Conservation (phyloP, 768 basidiomycete genomes). For the Strobilomyces echinocephalus region DNA sequence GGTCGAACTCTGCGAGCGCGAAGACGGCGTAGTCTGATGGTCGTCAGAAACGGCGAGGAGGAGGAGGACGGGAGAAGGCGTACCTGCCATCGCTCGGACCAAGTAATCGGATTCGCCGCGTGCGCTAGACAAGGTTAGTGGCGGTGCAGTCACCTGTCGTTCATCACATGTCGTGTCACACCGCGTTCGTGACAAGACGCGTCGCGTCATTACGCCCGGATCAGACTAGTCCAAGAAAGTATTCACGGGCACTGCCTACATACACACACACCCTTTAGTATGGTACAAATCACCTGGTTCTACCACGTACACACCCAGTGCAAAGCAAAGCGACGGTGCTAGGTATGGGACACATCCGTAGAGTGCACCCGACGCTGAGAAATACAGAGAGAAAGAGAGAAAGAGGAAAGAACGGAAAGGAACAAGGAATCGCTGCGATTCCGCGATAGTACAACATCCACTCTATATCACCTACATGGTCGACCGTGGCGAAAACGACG, state of each 20-base stretch:
- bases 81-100: neutral
- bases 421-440: slow-evolving; percentile 8
- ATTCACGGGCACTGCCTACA: slow-evolving; percentile 8
- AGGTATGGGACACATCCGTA: slow-evolving; percentile 4
- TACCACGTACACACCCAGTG: slow-evolving; percentile 19
- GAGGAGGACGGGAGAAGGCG: neutral
- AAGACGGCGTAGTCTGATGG: slow-evolving; percentile 70
- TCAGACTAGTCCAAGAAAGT: slow-evolving; percentile 20
- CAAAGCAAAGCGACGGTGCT: slow-evolving; percentile 20
- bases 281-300: slow-evolving; percentile 18
- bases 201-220: slow-evolving; percentile 12
- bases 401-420: slow-evolving; percentile 2
- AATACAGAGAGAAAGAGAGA: slow-evolving; percentile 15
- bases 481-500: slow-evolving; percentile 1
- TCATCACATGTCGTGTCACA: slow-evolving; percentile 28
- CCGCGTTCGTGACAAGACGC: slow-evolving; percentile 26
- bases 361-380: slow-evolving; percentile 5
- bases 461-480: slow-evolving; percentile 12
- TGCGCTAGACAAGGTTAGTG: slow-evolving; percentile 2
- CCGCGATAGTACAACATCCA: slow-evolving; percentile 17
- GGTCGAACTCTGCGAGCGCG: slow-evolving; percentile 68
- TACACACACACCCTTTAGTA: slow-evolving; percentile 2
- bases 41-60: neutral
- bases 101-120: neutral
- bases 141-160: slow-evolving; percentile 18